These are phyloP conservation scores for Fraxinus greggii DNA, from an alignment of 305 asterid genomes.

Conservation along the genomic window DNA sequence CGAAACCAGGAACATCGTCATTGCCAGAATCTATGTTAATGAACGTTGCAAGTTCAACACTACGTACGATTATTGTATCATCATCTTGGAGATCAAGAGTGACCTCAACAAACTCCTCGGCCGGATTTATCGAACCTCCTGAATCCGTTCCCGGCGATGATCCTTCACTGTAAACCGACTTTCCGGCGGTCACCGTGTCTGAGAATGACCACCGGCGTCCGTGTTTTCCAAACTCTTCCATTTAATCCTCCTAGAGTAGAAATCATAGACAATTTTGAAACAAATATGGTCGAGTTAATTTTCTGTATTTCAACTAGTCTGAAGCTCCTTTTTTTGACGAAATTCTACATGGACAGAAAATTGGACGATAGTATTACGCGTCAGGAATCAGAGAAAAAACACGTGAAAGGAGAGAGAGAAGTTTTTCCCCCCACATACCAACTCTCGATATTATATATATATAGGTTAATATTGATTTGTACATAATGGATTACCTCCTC, in stretches of 20 bases:
- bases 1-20: conserved; percentile 34
- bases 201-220: conserved; percentile 71
- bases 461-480: no score
- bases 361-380: conserved; percentile 42
- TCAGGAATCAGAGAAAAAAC: conserved; percentile 50
- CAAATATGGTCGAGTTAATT: background rate
- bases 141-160: conserved; percentile 63
- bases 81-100: conserved; percentile 97
- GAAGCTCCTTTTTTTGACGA: background rate
- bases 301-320: background rate
- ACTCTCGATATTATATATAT: background rate
- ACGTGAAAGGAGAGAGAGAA: conserved; percentile 30
- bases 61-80: conserved; percentile 76
- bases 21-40: conserved; percentile 48
- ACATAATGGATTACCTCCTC: no score
- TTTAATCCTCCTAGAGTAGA: conserved; percentile 11
- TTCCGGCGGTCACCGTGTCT: conserved; percentile 44
- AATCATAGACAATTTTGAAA: conserved; percentile 3
- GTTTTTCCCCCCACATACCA: background rate
- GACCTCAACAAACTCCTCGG: conserved; percentile 81
- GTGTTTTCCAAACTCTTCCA: conserved; percentile 48
- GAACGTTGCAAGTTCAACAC: conserved; percentile 82
- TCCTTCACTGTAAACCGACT: conserved; percentile 27
- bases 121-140: conserved; percentile 20
- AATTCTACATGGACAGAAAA: conserved; percentile 9